Conservation (phyloP, 2,329 filamentous ascomycete species). For the Penicillium sp. region DNA sequence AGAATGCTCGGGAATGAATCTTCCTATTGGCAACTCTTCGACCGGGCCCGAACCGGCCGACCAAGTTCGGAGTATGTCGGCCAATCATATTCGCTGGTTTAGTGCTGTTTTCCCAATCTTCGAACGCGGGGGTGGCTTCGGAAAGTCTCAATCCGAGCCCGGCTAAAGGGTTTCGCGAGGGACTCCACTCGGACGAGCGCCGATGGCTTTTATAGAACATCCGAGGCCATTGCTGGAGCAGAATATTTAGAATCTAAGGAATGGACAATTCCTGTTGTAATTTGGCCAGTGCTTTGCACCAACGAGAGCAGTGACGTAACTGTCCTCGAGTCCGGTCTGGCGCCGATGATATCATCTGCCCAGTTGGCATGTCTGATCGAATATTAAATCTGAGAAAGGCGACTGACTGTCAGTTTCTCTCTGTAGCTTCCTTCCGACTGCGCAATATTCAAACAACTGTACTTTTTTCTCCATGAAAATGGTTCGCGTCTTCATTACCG, state of each 20-base stretch:
- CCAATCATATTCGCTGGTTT: conserved; percentile 9
- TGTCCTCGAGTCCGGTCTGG: not conserved
- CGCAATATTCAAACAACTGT: too few species aligned
- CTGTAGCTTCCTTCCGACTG: not conserved
- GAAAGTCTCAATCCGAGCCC: conserved; percentile 13
- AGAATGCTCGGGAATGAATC: not conserved
- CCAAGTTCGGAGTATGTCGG: not conserved
- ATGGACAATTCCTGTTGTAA: too few species aligned
- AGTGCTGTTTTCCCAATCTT: conserved; percentile 10
- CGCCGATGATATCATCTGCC: not conserved
- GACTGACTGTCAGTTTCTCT: not conserved
- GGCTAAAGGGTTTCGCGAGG: conserved; percentile 1
- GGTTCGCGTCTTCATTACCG: conserved; percentile 55
- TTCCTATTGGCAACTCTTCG: conserved; percentile 15
- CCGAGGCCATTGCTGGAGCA: too few species aligned
- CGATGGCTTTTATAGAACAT: not conserved
- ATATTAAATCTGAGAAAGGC: not conserved
- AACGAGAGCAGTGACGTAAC: not conserved
- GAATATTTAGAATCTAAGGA: too few species aligned
- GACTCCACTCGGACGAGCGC: not conserved
- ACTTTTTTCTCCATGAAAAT: conserved; percentile 7
- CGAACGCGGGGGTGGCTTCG: conserved; percentile 6
- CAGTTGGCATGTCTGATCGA: not conserved
- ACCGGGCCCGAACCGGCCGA: not conserved
- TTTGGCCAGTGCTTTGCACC: not conserved